A percentile compares a stretch with the other conserved stretches of the same genome.
phyloP scores from a whole-genome alignment of 805 yeast species.

The Candida tallmaniae region DNA sequence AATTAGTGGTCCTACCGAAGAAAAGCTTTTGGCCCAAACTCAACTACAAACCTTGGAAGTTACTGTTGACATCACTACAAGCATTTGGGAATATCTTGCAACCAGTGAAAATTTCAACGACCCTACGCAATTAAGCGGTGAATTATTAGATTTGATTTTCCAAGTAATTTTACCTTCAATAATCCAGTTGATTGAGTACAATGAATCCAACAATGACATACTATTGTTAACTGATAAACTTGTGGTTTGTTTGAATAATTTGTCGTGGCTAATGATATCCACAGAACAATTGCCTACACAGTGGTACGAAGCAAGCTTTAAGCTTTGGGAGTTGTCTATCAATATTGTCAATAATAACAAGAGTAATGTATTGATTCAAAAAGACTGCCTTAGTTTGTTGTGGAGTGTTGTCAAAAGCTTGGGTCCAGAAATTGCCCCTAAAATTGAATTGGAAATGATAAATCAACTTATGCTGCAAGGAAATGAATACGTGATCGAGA shows the following conservation, averaged over 20 bases:
- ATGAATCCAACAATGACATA: conserved; percentile 21
- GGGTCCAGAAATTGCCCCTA: conserved; percentile 28
- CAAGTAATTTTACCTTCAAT: conserved; percentile 25
- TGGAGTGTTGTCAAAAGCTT: conserved; percentile 37
- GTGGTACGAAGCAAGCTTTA: conserved; percentile 32
- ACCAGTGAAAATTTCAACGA: conserved; percentile 22
- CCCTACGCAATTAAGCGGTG: conserved; percentile 18
- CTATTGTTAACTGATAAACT: conserved; percentile 48
- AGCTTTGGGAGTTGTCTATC: conserved; percentile 27
- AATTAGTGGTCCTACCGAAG: conserved; percentile 27
- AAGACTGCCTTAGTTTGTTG: conserved; percentile 28
- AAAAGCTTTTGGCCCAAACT: conserved; percentile 42
- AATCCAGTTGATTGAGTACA: conserved; percentile 33
- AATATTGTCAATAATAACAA: conserved; percentile 8
- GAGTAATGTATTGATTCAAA: conserved; percentile 22
- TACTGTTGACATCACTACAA: conserved; percentile 71
- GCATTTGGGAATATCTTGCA: conserved; percentile 57
- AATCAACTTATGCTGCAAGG: conserved; percentile 20
- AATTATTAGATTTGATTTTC: conserved; percentile 17
- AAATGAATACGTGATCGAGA: conserved; percentile 5
- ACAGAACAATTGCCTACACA: conserved; percentile 26
- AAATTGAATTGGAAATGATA: conserved; percentile 23
- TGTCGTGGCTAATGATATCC: conserved; percentile 52
- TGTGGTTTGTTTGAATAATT: conserved; percentile 66
- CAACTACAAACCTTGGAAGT: conserved; percentile 64